These are phyloP conservation scores for Vaccinium myrtillus DNA, from an alignment of 148 eudicot genomes.

Conservation along the genomic window DNA sequence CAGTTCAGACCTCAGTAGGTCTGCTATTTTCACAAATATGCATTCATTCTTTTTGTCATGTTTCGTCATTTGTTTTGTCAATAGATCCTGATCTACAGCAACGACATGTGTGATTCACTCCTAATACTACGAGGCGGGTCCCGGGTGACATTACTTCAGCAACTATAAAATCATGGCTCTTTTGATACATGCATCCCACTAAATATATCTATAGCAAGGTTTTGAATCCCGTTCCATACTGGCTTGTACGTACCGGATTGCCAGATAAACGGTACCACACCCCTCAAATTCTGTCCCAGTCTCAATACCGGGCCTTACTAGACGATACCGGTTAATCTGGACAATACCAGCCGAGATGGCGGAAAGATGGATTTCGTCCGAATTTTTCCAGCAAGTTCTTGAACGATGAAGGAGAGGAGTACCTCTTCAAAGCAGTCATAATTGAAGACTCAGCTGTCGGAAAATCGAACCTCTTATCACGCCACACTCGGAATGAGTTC, in stretches of 20 bases:
- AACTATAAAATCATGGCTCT: background rate
- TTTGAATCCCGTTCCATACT: too few relatives aligned
- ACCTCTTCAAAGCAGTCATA: conserved; percentile 36
- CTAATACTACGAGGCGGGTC: background rate
- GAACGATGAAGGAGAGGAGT: conserved; percentile 55
- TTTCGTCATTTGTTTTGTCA: background rate
- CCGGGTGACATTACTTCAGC: background rate
- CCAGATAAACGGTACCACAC: too few relatives aligned
- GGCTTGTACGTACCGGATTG: too few relatives aligned
- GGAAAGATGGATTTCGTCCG: conserved; percentile 26
- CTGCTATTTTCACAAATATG: background rate
- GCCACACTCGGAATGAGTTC: conserved; percentile 57
- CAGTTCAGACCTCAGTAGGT: background rate
- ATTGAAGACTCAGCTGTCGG: conserved; percentile 66
- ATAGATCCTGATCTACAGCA: background rate
- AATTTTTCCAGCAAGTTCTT: too few relatives aligned
- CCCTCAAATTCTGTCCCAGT: too few relatives aligned
- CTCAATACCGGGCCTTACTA: too few relatives aligned
- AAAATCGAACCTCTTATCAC: conserved; percentile 49
- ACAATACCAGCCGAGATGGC: too few relatives aligned
- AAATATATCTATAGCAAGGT: background rate
- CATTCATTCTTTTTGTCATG: background rate
- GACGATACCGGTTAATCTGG: too few relatives aligned
- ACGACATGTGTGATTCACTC: background rate
- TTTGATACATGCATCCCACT: background rate